A percentile compares a stretch with the other conserved stretches of the same genome.
Conservation (phyloP, 2,329 filamentous ascomycete species). For the Aspergillus glaucus region DNA sequence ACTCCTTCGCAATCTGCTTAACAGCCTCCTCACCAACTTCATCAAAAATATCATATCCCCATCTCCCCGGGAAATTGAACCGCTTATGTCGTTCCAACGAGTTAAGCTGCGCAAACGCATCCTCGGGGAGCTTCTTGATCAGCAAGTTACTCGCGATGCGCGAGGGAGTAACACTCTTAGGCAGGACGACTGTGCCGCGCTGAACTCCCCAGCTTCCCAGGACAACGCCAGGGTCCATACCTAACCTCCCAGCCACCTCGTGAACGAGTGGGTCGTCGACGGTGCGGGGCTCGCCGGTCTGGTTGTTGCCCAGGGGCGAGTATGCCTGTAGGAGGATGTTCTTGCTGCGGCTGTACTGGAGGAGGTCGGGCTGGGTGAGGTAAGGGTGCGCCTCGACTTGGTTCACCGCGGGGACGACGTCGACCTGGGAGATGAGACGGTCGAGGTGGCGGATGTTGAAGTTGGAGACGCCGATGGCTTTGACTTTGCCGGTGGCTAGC, state of each 20-base stretch:
- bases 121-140: slow-evolving; percentile 21
- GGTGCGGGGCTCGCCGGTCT: slow-evolving; percentile 36
- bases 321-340: slow-evolving; percentile 55
- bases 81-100: slow-evolving; percentile 26
- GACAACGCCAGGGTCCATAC: slow-evolving; percentile 51
- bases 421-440: slow-evolving; percentile 61
- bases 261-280: slow-evolving; percentile 55
- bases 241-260: slow-evolving; percentile 55
- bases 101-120: slow-evolving; percentile 20
- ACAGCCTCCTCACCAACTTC: slow-evolving; percentile 21
- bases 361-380: slow-evolving; percentile 42
- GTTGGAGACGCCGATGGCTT: slow-evolving; percentile 65
- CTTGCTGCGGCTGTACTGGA: slow-evolving; percentile 48
- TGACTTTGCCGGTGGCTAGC: slow-evolving; percentile 52
- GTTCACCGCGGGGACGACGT: slow-evolving; percentile 64
- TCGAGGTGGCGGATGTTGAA: slow-evolving; percentile 70
- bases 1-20: slow-evolving; percentile 12
- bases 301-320: slow-evolving; percentile 46
- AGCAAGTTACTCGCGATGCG: slow-evolving; percentile 44
- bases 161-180: slow-evolving; percentile 48
- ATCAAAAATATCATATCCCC: slow-evolving; percentile 31
- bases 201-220: slow-evolving; percentile 51
- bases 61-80: slow-evolving; percentile 26
- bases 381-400: slow-evolving; percentile 42
- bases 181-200: slow-evolving; percentile 48